A percentile compares a stretch with the other conserved stretches of the same genome.
These are phyloP conservation scores for Rickenella mellea DNA, from an alignment of 768 basidiomycete genomes.

Conservation along the genomic window DNA sequence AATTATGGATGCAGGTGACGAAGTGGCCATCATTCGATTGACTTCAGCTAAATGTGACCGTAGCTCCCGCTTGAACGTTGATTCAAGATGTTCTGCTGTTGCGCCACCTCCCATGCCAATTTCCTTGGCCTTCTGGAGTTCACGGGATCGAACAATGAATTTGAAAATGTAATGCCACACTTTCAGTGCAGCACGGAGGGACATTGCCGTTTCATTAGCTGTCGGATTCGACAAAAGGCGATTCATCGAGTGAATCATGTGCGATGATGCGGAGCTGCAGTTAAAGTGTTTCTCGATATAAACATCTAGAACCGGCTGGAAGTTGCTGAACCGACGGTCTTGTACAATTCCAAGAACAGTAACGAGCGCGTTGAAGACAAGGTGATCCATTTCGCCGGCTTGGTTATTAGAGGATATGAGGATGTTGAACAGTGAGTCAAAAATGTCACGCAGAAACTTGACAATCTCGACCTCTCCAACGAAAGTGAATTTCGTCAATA, in stretches of 20 bases:
- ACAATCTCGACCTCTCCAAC: conserved; percentile 93
- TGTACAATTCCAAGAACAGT: conserved; percentile 87
- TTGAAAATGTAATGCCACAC: conserved; percentile 97
- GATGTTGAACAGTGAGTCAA: conserved; percentile 89
- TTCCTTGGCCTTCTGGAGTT: conserved; percentile 78
- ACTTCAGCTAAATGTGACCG: conserved; percentile 69
- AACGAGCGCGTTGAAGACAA: conserved; percentile 86
- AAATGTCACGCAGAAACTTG: conserved; percentile 84
- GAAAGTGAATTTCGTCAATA: conserved; percentile 80
- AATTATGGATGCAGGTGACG: conserved; percentile 76
- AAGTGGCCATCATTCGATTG: conserved; percentile 80
- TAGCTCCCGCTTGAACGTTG: conserved; percentile 77
- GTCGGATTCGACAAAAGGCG: conserved; percentile 67
- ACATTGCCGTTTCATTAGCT: conserved; percentile 60
- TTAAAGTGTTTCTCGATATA: conserved; percentile 89
- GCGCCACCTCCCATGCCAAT: conserved; percentile 70
- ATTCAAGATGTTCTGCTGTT: conserved; percentile 79
- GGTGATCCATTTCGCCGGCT: conserved; percentile 67
- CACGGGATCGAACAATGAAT: conserved; percentile 84
- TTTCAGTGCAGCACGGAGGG: conserved; percentile 82
- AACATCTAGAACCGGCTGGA: conserved; percentile 85
- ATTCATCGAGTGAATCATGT: conserved; percentile 84
- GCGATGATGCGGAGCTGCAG: conserved; percentile 70
- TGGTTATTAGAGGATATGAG: conserved; percentile 69
- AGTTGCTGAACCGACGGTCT: conserved; percentile 91